Base-by-base conservation (phyloP, 495 filamentous ascomycete species). In the Apiosordaria backusii region DNA sequence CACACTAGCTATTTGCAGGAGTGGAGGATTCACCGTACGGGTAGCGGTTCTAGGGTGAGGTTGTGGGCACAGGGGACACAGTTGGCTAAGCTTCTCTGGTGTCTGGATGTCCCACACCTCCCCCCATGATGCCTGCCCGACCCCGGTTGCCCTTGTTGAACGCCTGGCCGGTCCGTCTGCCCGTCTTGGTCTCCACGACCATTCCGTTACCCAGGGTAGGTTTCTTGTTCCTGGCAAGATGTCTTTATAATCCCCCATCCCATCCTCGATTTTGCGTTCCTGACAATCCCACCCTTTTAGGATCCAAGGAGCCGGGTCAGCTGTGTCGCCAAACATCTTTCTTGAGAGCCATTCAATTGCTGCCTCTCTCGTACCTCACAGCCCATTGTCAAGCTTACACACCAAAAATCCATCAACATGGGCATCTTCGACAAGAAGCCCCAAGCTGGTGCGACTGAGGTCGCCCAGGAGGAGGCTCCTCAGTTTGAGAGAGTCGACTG, bases 401-500 rank as follows among this genome's bases (percentile, higher is more conserved):
- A 68, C 55, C 64, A 59, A 45, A 62, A 55, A 63, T 62, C 40
- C 57, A 63, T 57, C 72, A 73, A 62, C 19, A 78, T 78, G 73
- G 72, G 66, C 57, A 65, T 81, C 65, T 58, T 78, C 64, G 57
- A 65, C 58, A 77, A 77, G 71, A 72, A 73, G 73, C 79, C 78
- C 22, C 68, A 73, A 22, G 67, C 70, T 63, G 72, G 74, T 25
- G 76, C 74, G 35, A 63, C 70, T 4, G 58, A 35, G 50, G 64
- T 66, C 13, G 81, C 83, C 61, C 78, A 81, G 64, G 84, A 83
- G 61, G 84, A 85, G 68, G 80, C 84, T 2, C 86, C 86, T 60
- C 72, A 83, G 67, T 86, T 89, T 64, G 84, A 86, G 70, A 77
- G 77, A 68, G 85, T 88, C 61, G 76, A 80, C 68, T 89, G 87